Evolutionary conservation across 257 asterid species (phyloP).

Genomic region (Solanum chiquidenum): DNA sequence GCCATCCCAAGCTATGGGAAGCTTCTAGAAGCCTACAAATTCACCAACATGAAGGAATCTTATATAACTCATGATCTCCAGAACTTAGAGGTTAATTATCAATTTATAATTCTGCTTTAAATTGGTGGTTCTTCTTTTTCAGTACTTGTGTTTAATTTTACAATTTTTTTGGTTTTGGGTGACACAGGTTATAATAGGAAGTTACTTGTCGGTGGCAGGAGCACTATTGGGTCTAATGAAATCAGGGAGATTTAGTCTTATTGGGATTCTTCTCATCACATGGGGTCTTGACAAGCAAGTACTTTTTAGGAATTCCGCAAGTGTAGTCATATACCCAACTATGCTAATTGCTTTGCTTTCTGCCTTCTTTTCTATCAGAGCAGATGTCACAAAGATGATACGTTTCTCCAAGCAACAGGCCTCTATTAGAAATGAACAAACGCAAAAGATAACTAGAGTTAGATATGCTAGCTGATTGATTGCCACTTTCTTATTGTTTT

Average conservation of each 20-base stretch:
- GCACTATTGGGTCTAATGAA: conserved; percentile 38
- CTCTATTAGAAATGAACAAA: background rate
- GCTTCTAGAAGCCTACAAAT: conserved; percentile 19
- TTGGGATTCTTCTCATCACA: conserved; percentile 33
- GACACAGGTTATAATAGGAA: conserved; percentile 47
- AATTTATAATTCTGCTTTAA: background rate
- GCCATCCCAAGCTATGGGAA: conserved; percentile 27
- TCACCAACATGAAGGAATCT: conserved; percentile 3
- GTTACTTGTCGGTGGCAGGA: conserved; percentile 54
- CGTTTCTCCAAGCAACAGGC: background rate
- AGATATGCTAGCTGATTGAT: background rate
- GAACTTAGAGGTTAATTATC: conserved; percentile 50
- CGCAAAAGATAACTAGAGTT: conserved; percentile 12
- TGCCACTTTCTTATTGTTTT: background rate
- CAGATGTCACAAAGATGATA: conserved; percentile 44
- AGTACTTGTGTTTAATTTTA: background rate
- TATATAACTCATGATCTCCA: conserved; percentile 24
- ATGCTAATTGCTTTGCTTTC: conserved; percentile 35
- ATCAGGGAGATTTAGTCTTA: conserved; percentile 39
- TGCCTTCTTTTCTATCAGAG: conserved; percentile 37
- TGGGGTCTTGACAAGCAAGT: conserved; percentile 40
- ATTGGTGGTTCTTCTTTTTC: background rate
- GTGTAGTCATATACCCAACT: conserved; percentile 19
- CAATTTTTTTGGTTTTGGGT: background rate
- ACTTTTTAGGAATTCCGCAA: conserved; percentile 6